Conservation (phyloP, 371 early-diverging fungal genomes). For the Thermomucor indicae-seudaticae region DNA sequence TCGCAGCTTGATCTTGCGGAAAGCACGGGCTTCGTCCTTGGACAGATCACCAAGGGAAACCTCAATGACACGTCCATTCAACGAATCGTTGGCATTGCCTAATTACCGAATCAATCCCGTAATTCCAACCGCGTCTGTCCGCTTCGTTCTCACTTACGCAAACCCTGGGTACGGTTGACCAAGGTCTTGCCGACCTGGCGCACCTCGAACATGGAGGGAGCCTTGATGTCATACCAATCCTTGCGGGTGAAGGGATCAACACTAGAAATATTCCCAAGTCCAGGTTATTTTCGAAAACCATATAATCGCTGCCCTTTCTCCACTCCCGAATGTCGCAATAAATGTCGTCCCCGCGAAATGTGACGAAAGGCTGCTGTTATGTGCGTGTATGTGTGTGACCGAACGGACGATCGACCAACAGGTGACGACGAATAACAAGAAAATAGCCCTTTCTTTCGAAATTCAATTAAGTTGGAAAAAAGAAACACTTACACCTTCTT, state of each 20-base stretch:
- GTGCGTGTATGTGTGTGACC: too few relatives aligned
- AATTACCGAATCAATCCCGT: neutral
- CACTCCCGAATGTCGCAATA: too few relatives aligned
- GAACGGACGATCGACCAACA: too few relatives aligned
- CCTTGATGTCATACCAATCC: conserved; percentile 99
- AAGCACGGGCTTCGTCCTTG: conserved; percentile 92
- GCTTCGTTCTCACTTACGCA: conserved; percentile 74
- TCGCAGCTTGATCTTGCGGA: conserved; percentile 98
- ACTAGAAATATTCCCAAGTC: conserved; percentile 33
- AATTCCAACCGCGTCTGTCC: too few relatives aligned
- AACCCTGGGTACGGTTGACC: conserved; percentile 99
- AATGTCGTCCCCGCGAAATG: too few relatives aligned
- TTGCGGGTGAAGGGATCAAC: conserved; percentile 97
- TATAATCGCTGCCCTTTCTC: too few relatives aligned
- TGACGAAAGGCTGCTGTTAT: too few relatives aligned
- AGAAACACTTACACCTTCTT: conserved; percentile 88
- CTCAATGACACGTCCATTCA: conserved; percentile 98
- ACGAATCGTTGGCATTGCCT: conserved; percentile 95
- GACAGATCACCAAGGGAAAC: conserved; percentile 98
- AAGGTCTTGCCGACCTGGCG: conserved; percentile 98
- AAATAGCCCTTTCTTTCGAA: neutral
- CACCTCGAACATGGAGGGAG: conserved; percentile 93
- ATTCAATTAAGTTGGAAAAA: conserved; percentile 1
- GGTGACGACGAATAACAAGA: too few relatives aligned
- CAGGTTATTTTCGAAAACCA: too few relatives aligned